Conservation (phyloP, 495 filamentous ascomycete species). For the Pyronema omphalodes region DNA sequence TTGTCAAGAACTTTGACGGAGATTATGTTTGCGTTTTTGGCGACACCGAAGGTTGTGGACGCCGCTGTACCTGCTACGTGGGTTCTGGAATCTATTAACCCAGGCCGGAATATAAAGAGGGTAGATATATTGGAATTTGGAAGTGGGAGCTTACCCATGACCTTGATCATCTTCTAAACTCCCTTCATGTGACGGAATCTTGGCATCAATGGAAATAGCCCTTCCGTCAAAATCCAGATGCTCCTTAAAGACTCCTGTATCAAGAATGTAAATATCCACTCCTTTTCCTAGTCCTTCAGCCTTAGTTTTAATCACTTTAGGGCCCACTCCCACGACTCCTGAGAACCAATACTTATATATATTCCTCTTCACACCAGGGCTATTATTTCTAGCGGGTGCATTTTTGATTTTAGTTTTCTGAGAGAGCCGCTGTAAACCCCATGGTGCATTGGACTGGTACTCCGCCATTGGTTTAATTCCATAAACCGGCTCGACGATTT, state of each 20-base stretch:
- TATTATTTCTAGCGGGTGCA: conserved; percentile 4
- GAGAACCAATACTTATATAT: conserved; percentile 30
- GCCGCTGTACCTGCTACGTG: conserved; percentile 54
- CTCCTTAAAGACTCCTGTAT: conserved; percentile 31
- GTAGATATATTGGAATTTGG: neutral
- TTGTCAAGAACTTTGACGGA: conserved; percentile 49
- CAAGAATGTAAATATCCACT: conserved; percentile 35
- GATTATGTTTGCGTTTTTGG: conserved; percentile 46
- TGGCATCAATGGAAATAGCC: conserved; percentile 9
- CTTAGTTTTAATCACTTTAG: neutral
- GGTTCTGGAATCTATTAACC: conserved; percentile 19
- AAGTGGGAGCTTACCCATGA: conserved; percentile 23
- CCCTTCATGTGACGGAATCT: no score
- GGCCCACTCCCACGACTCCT: neutral
- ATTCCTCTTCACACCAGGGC: conserved; percentile 1
- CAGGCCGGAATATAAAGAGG: neutral
- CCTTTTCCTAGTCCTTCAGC: conserved; percentile 26
- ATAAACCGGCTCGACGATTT: conserved; percentile 25
- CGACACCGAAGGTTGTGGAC: conserved; percentile 44
- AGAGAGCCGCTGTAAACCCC: conserved; percentile 35
- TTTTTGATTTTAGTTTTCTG: conserved; percentile 19
- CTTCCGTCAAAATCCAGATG: conserved; percentile 31
- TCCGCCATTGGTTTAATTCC: conserved; percentile 7
- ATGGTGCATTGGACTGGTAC: conserved; percentile 23
- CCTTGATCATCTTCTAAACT: conserved; percentile 26